Conservation (phyloP, 768 basidiomycete genomes). For the Leccinellum rugosiceps region DNA sequence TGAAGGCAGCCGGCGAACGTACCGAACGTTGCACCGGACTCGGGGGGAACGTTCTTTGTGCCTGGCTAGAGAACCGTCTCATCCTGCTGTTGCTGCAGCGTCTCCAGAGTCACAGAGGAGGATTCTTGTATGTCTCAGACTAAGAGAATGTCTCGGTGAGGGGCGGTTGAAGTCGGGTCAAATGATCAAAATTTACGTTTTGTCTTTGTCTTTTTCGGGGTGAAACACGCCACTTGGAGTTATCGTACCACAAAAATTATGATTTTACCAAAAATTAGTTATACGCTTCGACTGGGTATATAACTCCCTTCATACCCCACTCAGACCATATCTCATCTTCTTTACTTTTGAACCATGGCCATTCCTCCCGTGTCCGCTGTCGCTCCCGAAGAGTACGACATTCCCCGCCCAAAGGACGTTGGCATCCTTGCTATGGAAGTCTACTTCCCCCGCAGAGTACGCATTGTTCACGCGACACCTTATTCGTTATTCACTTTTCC, state of each 20-base stretch:
- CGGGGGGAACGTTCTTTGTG: not conserved
- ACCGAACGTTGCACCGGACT: not conserved
- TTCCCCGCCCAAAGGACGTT: slow-evolving; percentile 81
- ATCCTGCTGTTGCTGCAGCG: not conserved
- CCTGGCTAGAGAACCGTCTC: not conserved
- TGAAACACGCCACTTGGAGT: slow-evolving; percentile 28
- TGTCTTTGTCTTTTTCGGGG: not conserved
- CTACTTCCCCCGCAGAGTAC: slow-evolving; percentile 89
- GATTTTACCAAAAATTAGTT: slow-evolving; percentile 21
- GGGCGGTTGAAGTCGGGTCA: not conserved
- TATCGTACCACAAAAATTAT: slow-evolving; percentile 29
- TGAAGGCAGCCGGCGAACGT: not conserved
- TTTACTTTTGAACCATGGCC: slow-evolving; percentile 18
- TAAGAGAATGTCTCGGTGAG: not conserved
- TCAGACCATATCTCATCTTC: not conserved
- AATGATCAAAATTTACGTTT: not conserved
- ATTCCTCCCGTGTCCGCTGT: slow-evolving; percentile 14
- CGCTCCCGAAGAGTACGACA: slow-evolving; percentile 12
- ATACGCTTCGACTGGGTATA: slow-evolving; percentile 18
- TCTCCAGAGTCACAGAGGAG: not conserved
- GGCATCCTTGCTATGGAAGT: slow-evolving; percentile 92
- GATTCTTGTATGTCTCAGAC: slow-evolving; percentile 5
- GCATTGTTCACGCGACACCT: slow-evolving; percentile 30
- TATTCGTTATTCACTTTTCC: slow-evolving; percentile 4
- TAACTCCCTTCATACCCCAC: slow-evolving; percentile 12